Percentiles rank a stretch among this genome's conserved stretches.
These are phyloP conservation scores for Rhododendron williamsianum DNA, from an alignment of 148 eudicot species.

Conservation along the genomic window DNA sequence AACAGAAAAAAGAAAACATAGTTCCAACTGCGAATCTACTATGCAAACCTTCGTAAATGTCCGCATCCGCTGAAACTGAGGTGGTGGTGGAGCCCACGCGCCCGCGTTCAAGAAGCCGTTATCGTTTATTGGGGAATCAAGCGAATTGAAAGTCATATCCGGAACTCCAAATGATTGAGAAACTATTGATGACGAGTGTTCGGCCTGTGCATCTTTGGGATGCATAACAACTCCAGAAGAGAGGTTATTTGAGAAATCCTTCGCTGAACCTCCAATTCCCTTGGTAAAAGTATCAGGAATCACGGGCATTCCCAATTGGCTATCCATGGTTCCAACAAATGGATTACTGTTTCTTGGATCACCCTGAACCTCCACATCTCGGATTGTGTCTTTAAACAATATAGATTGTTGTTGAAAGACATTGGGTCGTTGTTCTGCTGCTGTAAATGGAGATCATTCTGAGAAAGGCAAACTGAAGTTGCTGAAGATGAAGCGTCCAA, in stretches of 20 bases:
- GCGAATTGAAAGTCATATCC: conserved; percentile 78
- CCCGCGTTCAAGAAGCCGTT: conserved; percentile 60
- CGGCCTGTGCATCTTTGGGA: conserved; percentile 73
- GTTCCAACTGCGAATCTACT: neutral
- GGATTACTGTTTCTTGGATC: conserved; percentile 40
- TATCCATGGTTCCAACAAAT: conserved; percentile 38
- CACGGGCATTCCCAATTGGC: conserved; percentile 44
- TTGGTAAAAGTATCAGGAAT: conserved; percentile 50
- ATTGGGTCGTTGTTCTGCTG: conserved; percentile 31
- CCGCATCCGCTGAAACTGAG: conserved; percentile 75
- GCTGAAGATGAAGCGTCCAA: conserved; percentile 85
- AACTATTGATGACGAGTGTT: conserved; percentile 83
- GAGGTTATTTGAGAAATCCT: conserved; percentile 51
- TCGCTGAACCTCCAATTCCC: conserved; percentile 47
- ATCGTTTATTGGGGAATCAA: conserved; percentile 76
- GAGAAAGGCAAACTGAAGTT: conserved; percentile 67
- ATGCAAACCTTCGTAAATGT: conserved; percentile 74
- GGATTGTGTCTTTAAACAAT: conserved; percentile 53
- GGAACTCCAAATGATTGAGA: conserved; percentile 94
- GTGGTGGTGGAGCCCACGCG: conserved; percentile 60
- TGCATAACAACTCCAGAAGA: conserved; percentile 66
- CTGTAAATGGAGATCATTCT: conserved; percentile 49
- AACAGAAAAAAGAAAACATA: neutral
- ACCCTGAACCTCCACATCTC: conserved; percentile 52
- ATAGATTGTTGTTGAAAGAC: conserved; percentile 57